Conservation (phyloP, 2,329 filamentous ascomycete genomes). For the Seiridium cupressi region DNA sequence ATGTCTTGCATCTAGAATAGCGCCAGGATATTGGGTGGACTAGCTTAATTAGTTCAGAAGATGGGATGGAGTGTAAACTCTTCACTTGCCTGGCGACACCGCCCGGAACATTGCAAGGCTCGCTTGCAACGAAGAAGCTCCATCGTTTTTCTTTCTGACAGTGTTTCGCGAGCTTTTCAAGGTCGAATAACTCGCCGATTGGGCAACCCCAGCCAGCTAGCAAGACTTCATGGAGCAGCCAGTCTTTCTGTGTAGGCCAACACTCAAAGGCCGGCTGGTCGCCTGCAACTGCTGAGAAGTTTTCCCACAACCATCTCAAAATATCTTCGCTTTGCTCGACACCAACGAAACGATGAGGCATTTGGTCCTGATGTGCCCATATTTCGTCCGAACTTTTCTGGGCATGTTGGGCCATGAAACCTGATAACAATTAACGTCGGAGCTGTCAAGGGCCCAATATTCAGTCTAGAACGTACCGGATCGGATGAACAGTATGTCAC, state of each 20-base stretch:
- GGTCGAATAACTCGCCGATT: conserved; percentile 49
- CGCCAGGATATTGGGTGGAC: conserved; percentile 34
- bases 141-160: conserved; percentile 36
- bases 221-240: conserved; percentile 42
- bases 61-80: not conserved
- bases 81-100: conserved; percentile 29
- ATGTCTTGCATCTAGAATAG: conserved; percentile 26
- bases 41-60: conserved; percentile 8
- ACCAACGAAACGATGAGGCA: conserved; percentile 44
- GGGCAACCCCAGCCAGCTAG: conserved; percentile 48
- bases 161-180: conserved; percentile 40
- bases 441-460: not conserved
- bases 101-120: conserved; percentile 42
- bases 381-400: conserved; percentile 35
- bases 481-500: conserved; percentile 51
- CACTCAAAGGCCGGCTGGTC: conserved; percentile 41
- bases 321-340: conserved; percentile 44
- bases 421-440: conserved; percentile 16
- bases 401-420: conserved; percentile 41
- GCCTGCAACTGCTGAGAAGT: conserved; percentile 41
- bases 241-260: conserved; percentile 27
- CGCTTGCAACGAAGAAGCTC: conserved; percentile 46
- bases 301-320: conserved; percentile 39
- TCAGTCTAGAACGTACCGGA: conserved; percentile 20
- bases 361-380: conserved; percentile 29